Base-by-base conservation (phyloP, 257 asterid species). In the Striga asiatica region DNA sequence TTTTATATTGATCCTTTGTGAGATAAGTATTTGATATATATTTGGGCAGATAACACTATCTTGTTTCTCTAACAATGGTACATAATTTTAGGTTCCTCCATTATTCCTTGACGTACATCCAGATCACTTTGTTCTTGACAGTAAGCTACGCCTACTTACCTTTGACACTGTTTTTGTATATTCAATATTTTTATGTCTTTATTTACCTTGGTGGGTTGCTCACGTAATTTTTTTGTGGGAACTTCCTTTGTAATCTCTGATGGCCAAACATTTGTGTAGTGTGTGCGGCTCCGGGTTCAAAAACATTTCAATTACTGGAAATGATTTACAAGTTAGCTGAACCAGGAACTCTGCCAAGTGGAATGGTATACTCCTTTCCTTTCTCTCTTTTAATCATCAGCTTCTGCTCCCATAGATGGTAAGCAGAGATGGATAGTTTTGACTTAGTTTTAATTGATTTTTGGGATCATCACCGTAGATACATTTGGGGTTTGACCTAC, bases 261-360 rank as follows among this genome's bases (percentile, higher is more conserved):
- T 56, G 52, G 68, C 58, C 37, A 3, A 29, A 35, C 21, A 50
- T 38, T 48, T 5, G 8, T 29, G 91, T 81, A 92, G 99, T 92
- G 99, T 92, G 99, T 72, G 99, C 99, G 4, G 99, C 99, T 62
- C 99, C 99, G 10, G 99, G 98, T 35, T 86, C 98, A 13, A 89
- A 89, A 83, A 89, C 98, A 8, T 86, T 89, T 81, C 96, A 86
- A 74, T 78, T 89, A 73, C 84, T 89, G 67, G 99, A 92, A 79
- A 88, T 92, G 99, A 82, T 92, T 75, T 87, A 88, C 79, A 78
- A 65, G 67, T 58, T 78, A 64, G 72, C 78, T 16, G 79, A 79
- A 66, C 78, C 94, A 55, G 91, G 85, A 68, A 69, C 80, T 60
- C 80, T 92, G 63, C 99, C 99, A 46, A 66, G 66, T 67, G 99